Evolutionary conservation across 2,329 filamentous ascomycete genomes (phyloP).

Genomic region (Botrytis fabae): DNA sequence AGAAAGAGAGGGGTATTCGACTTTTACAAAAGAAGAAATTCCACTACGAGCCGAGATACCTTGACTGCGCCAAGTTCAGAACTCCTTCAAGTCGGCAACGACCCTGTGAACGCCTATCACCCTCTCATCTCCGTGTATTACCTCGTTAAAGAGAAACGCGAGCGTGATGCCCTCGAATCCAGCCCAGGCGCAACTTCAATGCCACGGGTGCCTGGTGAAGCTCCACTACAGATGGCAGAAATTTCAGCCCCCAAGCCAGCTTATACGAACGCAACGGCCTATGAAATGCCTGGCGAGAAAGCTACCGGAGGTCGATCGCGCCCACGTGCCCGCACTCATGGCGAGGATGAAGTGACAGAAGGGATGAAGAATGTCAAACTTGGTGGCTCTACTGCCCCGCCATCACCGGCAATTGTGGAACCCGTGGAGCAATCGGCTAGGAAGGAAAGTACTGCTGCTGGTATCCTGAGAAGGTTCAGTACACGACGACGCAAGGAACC

Average conservation of each 20-base stretch:
- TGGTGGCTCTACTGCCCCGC: constrained; percentile 48
- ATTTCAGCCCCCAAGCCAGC: constrained; percentile 80
- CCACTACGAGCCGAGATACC: constrained; percentile 84
- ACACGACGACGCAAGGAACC: constrained; percentile 75
- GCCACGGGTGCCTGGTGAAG: constrained; percentile 56
- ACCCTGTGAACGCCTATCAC: constrained; percentile 90
- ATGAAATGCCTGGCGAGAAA: constrained; percentile 87
- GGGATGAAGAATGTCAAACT: constrained; percentile 66
- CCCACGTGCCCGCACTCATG: constrained; percentile 86
- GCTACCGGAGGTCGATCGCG: constrained; percentile 80
- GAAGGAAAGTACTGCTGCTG: constrained; percentile 85
- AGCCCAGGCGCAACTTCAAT: constrained; percentile 61
- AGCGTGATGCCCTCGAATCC: constrained; percentile 64
- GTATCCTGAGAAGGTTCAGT: constrained; percentile 85
- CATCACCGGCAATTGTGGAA: constrained; percentile 52
- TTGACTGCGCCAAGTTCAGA: constrained; percentile 82
- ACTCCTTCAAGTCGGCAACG: constrained; percentile 75
- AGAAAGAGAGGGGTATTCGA: constrained; percentile 86
- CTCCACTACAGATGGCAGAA: constrained; percentile 64
- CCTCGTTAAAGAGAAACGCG: constrained; percentile 90
- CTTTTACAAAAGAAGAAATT: constrained; percentile 94
- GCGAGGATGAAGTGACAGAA: constrained; percentile 85
- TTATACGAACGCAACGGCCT: constrained; percentile 80
- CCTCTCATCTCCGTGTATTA: constrained; percentile 94
- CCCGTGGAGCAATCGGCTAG: constrained; percentile 64